A percentile compares a stretch with the other conserved stretches of the same genome.
These are phyloP conservation scores for Aspergillus bertholletiae DNA, from an alignment of 495 filamentous ascomycete species.

Conservation along the genomic window DNA sequence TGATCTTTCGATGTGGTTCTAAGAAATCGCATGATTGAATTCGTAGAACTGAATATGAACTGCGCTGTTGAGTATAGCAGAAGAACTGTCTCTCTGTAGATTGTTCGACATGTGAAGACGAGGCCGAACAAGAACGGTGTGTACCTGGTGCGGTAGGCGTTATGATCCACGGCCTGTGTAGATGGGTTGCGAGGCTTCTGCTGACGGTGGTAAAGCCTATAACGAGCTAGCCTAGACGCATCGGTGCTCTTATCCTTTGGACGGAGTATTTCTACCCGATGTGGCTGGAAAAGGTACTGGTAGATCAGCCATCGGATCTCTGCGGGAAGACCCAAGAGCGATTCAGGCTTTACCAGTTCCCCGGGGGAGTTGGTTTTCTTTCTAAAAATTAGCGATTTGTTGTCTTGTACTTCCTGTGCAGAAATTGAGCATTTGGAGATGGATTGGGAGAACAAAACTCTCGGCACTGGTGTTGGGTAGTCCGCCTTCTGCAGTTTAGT, in stretches of 20 bases:
- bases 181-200: neutral
- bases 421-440: neutral
- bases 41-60: conserved; percentile 19
- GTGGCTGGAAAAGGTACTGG: conserved; percentile 8
- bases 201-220: conserved; percentile 8
- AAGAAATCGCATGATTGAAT: conserved; percentile 14
- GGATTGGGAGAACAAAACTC: neutral
- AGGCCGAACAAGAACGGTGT: conserved; percentile 8
- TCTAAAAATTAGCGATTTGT: neutral
- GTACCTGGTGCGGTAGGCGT: neutral
- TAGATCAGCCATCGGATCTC: conserved; percentile 17
- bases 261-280: conserved; percentile 10
- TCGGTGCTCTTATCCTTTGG: neutral
- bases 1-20: conserved; percentile 1
- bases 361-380: neutral
- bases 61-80: conserved; percentile 21
- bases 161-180: neutral
- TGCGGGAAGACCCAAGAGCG: conserved; percentile 10
- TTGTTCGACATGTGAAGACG: conserved; percentile 11
- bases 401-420: neutral
- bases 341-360: neutral
- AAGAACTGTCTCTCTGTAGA: conserved; percentile 15
- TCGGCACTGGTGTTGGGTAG: neutral
- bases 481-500: neutral
- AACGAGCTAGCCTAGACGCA: neutral